Conservation (phyloP, 1,284 basidiomycete species). For the Afroboletus lepidellus region DNA sequence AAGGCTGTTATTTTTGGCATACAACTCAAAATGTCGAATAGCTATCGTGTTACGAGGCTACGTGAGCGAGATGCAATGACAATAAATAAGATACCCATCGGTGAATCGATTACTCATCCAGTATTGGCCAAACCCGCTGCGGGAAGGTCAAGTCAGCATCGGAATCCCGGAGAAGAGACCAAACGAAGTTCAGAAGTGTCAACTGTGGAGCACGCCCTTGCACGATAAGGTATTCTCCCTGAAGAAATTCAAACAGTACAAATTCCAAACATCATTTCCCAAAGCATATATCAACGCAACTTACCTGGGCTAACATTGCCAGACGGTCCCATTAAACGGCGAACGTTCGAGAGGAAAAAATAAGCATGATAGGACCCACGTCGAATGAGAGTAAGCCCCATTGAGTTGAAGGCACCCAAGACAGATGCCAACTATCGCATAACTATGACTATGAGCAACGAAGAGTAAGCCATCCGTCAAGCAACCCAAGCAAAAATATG, state of each 20-base stretch:
- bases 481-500: constrained; percentile 46
- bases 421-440: constrained; percentile 67
- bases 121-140: no score
- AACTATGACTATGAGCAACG: constrained; percentile 85
- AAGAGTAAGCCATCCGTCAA: constrained; percentile 40
- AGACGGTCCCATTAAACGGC: constrained; percentile 36
- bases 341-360: constrained; percentile 43
- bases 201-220: constrained; percentile 72
- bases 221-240: constrained; percentile 66
- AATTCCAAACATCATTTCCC: constrained; percentile 48
- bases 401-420: constrained; percentile 62
- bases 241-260: constrained; percentile 79
- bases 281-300: constrained; percentile 22
- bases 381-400: constrained; percentile 85
- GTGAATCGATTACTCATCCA: background rate
- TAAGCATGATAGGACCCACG: constrained; percentile 48
- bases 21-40: background rate
- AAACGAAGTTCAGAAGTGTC: constrained; percentile 59
- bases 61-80: constrained; percentile 3
- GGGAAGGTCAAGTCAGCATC: constrained; percentile 11
- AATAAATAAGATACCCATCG: background rate
- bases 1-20: background rate
- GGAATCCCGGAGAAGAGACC: background rate
- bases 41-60: background rate
- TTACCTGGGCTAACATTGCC: constrained; percentile 32